Percentiles rank a stretch among this genome's conserved stretches.
phyloP scores from a whole-genome alignment of 805 yeast genomes.

The Brettanomyces custersianus region DNA sequence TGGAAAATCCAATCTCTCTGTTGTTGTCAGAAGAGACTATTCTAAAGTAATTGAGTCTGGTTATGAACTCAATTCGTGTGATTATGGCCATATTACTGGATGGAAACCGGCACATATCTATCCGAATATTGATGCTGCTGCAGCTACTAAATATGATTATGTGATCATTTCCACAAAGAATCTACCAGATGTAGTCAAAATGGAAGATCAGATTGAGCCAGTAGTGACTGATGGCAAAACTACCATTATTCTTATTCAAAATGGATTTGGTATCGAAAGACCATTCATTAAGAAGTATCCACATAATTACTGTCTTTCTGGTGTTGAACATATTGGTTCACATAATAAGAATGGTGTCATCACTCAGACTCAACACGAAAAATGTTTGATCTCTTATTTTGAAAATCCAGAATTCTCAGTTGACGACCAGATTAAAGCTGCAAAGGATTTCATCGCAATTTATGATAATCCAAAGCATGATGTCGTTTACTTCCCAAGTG shows the following conservation, averaged over 20 bases:
- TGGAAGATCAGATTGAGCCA: conserved; percentile 27
- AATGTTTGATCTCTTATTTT: conserved; percentile 43
- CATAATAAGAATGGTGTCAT: conserved; percentile 35
- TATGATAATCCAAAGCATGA: conserved; percentile 37
- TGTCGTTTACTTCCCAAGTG: conserved; percentile 33
- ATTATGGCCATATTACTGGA: conserved; percentile 44
- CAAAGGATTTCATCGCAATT: conserved; percentile 35
- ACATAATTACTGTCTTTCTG: conserved; percentile 26
- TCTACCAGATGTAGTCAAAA: conserved; percentile 50
- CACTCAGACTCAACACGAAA: conserved; percentile 39
- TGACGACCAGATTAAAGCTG: conserved; percentile 26
- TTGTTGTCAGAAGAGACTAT: conserved; percentile 57
- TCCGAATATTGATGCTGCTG: conserved; percentile 28
- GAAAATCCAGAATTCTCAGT: conserved; percentile 27
- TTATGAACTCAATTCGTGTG: conserved; percentile 33
- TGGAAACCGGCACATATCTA: conserved; percentile 47
- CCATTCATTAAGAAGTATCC: conserved; percentile 22
- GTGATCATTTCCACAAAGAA: conserved; percentile 39
- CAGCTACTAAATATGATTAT: conserved; percentile 29
- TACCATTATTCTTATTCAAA: conserved; percentile 29
- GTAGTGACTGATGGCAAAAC: conserved; percentile 26
- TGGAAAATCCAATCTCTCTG: conserved; percentile 41
- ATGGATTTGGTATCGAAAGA: conserved; percentile 30
- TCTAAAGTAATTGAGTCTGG: conserved; percentile 28
- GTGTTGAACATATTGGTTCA: conserved; percentile 30